Evolutionary conservation across 2,329 filamentous ascomycete genomes (phyloP).

Genomic region (Colletotrichum aenigma): DNA sequence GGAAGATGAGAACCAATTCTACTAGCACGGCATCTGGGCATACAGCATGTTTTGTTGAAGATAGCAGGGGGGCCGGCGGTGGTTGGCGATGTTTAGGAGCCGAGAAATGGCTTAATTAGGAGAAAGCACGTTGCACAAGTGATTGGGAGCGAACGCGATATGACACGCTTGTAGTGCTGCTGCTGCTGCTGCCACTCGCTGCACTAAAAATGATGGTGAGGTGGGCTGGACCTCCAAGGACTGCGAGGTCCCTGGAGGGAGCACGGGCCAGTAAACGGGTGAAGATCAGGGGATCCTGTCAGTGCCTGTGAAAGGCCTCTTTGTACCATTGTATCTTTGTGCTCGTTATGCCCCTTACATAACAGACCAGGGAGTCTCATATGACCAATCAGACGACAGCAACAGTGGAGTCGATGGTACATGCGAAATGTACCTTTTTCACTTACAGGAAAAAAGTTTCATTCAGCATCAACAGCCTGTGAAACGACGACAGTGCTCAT

Average conservation of each 20-base stretch:
- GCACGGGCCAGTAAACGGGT: not conserved
- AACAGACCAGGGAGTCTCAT: not conserved
- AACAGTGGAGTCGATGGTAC: not conserved
- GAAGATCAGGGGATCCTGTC: not conserved
- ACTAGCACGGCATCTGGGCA: constrained; percentile 13
- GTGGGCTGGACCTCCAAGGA: not conserved
- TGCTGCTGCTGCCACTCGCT: not conserved
- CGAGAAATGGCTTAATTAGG: constrained; percentile 11
- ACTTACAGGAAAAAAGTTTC: constrained; percentile 22
- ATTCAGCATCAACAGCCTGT: constrained; percentile 10
- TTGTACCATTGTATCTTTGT: not conserved
- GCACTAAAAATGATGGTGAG: not conserved
- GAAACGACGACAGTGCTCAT: not conserved
- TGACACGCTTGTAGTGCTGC: constrained; percentile 6
- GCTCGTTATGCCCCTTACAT: not conserved
- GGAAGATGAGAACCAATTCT: constrained; percentile 5
- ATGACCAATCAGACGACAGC: not conserved
- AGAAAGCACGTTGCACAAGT: constrained; percentile 16
- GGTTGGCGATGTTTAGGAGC: constrained; percentile 13
- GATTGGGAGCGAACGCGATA: constrained; percentile 13
- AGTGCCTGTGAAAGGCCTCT: not conserved
- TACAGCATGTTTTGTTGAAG: constrained; percentile 4
- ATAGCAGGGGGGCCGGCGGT: not conserved
- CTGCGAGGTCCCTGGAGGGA: not conserved
- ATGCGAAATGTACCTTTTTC: constrained; percentile 14